phyloP scores from a whole-genome alignment of 176 grass and related monocot species.

The Tillandsia leiboldiana region DNA sequence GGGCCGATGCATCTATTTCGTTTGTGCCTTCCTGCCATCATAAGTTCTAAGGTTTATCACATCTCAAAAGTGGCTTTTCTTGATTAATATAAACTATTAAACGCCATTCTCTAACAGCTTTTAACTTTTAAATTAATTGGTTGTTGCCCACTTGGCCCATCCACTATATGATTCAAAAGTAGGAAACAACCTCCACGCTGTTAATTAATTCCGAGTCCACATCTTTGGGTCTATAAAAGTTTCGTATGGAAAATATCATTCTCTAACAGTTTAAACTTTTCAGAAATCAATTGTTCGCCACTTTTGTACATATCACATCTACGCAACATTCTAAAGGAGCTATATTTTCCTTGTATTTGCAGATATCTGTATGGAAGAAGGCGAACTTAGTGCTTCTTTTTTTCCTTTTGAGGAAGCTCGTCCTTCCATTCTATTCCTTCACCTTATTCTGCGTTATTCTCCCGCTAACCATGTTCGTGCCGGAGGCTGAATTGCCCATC shows the following conservation, averaged over 20 bases:
- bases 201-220: no score
- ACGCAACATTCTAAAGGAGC: not conserved
- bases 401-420: constrained; percentile 83
- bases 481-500: constrained; percentile 79
- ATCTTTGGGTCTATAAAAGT: no score
- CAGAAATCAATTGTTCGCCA: no score
- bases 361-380: constrained; percentile 94
- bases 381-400: constrained; percentile 89
- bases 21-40: constrained; percentile 70
- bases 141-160: no score
- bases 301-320: no score
- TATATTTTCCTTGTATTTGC: constrained; percentile 5
- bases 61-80: not conserved
- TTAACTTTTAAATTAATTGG: no score
- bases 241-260: no score
- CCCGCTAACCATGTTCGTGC: constrained; percentile 93
- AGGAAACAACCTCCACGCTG: no score
- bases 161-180: no score
- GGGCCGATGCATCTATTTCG: constrained; percentile 98
- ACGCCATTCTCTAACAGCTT: no score
- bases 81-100: not conserved
- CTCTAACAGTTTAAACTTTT: not conserved
- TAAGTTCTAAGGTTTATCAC: constrained; percentile 53
- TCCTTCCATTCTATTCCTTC: constrained; percentile 99
- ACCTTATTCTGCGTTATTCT: constrained; percentile 95